Conservation (phyloP, 2,329 filamentous ascomycete species). For the Sarocladiaceae sp. region DNA sequence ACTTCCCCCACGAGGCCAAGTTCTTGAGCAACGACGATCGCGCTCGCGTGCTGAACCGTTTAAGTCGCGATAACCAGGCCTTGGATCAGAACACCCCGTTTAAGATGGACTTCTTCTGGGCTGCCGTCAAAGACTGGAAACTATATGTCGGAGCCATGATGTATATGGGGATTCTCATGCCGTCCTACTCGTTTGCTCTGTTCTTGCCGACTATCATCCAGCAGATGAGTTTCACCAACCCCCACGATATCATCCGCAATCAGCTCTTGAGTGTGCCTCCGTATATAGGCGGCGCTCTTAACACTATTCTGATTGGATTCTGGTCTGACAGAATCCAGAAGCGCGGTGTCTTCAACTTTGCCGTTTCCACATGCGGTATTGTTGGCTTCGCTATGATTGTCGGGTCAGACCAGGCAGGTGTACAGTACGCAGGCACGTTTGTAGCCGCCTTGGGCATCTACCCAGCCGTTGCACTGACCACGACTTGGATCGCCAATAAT, state of each 20-base stretch:
- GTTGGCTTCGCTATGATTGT: constrained; percentile 35
- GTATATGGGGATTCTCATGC: constrained; percentile 18
- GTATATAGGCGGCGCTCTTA: constrained; percentile 28
- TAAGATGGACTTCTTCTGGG: constrained; percentile 27
- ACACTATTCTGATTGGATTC: constrained; percentile 43
- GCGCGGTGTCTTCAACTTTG: constrained; percentile 40
- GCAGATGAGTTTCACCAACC: constrained; percentile 25
- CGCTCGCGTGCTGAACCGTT: constrained; percentile 27
- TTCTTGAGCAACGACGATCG: constrained; percentile 27
- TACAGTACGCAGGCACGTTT: constrained; percentile 43
- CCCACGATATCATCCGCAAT: constrained; percentile 25
- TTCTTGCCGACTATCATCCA: constrained; percentile 29
- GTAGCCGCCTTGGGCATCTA: constrained; percentile 35
- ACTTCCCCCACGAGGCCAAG: constrained; percentile 26
- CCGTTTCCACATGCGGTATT: constrained; percentile 26
- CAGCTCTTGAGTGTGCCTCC: constrained; percentile 30
- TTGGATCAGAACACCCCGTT: constrained; percentile 26
- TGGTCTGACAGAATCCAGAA: constrained; percentile 67
- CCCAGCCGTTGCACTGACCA: constrained; percentile 47
- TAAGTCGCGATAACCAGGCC: constrained; percentile 15
- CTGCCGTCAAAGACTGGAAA: constrained; percentile 19
- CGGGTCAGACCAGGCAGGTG: constrained; percentile 24
- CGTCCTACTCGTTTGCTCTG: constrained; percentile 28
- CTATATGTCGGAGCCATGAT: constrained; percentile 24
- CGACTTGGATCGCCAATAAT: constrained; percentile 54